Base-by-base conservation (phyloP, 108 stramenopile species). In the Cyclotella atomus region DNA sequence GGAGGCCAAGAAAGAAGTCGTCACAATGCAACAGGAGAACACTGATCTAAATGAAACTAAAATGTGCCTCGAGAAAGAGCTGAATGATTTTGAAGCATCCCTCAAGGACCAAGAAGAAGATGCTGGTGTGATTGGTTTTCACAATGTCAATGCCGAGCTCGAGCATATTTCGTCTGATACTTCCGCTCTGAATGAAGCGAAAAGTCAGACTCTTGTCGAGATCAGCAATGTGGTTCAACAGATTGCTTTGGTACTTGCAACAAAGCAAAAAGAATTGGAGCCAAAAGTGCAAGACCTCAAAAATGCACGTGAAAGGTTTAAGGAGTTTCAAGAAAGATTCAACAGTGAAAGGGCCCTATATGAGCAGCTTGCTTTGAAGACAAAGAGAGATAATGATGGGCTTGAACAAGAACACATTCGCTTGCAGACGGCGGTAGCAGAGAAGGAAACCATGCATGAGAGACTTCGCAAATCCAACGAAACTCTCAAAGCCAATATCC, bases 61-160 rank as follows among this genome's bases (percentile, higher is more conserved):
- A 78, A 59, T 83, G 29, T 64, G 77, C 0, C 52, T 86, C 53
- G 71, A 82, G 38, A 35, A 65, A 10, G 68, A 88, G 35, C 90
- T 78, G 30, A 62, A 70, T 17, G 70, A 81, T 29, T 53, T 93
- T 30, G 89, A 89, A 27, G 74, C 86, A 29, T 84, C 84, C 38
- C 72, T 91, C 30, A 61, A 71, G 54, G 27, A 83, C 55, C 69
- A 90, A 68, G 94, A 93, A 68, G 82, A 71, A 52, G 43, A 79
- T 30, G 87, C 86, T 17, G 94, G 90, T 47, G 84, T 92, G n/a
- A 25, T 72, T 0, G 92, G 92, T 4, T 93, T 83, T 73, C 70
- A 81, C 17, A 81, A 89, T 38, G 67, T 81, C 15, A 68, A 91
- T 60, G 50, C 70, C 10, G 62, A 70, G 15, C 76, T 93, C 14